A percentile compares a stretch with the other conserved stretches of the same genome.
Conservation (phyloP, 768 basidiomycete species). For the Podaxis sp. region DNA sequence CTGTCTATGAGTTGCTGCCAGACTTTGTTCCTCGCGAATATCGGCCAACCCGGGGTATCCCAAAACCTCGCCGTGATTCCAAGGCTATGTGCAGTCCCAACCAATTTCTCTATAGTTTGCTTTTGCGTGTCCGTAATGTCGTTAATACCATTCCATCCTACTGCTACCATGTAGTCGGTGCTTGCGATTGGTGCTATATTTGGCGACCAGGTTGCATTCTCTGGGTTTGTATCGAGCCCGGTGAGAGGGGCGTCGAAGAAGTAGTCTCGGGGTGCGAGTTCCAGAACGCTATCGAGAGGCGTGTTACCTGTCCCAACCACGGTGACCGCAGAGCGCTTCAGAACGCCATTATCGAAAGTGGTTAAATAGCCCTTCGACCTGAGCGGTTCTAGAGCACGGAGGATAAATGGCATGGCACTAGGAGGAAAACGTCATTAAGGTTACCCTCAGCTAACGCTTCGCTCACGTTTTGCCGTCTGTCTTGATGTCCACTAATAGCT, state of each 20-base stretch:
- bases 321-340: constrained; percentile 37
- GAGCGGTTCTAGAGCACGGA: constrained; percentile 45
- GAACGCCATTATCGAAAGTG: constrained; percentile 40
- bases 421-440: background rate
- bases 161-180: constrained; percentile 42
- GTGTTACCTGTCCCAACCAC: constrained; percentile 55
- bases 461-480: constrained; percentile 47
- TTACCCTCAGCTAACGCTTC: background rate
- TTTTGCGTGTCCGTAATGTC: constrained; percentile 39
- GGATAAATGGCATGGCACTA: constrained; percentile 43
- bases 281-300: constrained; percentile 44
- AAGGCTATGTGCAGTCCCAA: constrained; percentile 42
- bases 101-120: constrained; percentile 36
- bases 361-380: constrained; percentile 45
- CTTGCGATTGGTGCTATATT: constrained; percentile 51
- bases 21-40: constrained; percentile 39
- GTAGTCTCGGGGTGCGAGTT: constrained; percentile 44
- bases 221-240: constrained; percentile 30
- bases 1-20: constrained; percentile 43
- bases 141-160: constrained; percentile 50
- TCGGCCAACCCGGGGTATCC: constrained; percentile 53
- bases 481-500: constrained; percentile 54
- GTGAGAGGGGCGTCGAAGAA: constrained; percentile 55
- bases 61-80: constrained; percentile 52
- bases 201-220: constrained; percentile 38